These are phyloP conservation scores for Pythium aquatile DNA, from an alignment of 352 stramenopile genomes.

Conservation along the genomic window DNA sequence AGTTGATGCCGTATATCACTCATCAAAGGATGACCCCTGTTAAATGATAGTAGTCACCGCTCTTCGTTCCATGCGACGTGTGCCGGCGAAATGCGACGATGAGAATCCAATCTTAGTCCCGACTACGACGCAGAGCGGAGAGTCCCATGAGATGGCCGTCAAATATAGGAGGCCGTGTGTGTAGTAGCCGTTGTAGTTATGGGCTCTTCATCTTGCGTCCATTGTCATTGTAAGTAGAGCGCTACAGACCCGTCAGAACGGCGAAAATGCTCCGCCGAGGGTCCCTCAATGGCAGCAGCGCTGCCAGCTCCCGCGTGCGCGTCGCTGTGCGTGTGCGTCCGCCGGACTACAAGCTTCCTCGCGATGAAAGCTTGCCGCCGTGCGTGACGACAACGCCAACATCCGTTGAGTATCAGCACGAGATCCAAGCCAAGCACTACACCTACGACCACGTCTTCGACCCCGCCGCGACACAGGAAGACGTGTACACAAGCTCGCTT, in stretches of 20 bases:
- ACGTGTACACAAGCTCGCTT: conserved; percentile 39
- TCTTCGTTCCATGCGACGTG: conserved; percentile 4
- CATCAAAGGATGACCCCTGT: neutral
- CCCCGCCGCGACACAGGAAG: conserved; percentile 34
- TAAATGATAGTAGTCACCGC: neutral
- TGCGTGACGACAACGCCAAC: conserved; percentile 22
- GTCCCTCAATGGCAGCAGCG: conserved; percentile 12
- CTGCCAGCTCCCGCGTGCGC: conserved; percentile 37
- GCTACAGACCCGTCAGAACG: neutral
- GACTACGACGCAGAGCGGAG: neutral
- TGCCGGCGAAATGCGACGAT: neutral
- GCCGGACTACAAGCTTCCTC: conserved; percentile 28
- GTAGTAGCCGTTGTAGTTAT: neutral
- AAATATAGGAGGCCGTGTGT: neutral
- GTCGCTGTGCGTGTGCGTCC: conserved; percentile 70
- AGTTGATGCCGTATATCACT: neutral
- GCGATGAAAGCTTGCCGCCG: conserved; percentile 19
- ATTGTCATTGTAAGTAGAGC: neutral
- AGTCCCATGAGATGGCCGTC: neutral
- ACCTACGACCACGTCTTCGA: conserved; percentile 70
- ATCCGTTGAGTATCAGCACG: conserved; percentile 37
- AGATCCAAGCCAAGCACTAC: conserved; percentile 47
- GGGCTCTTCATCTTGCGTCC: neutral
- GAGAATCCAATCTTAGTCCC: conserved; percentile 9
- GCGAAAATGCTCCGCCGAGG: conserved; percentile 19